These are phyloP conservation scores for Dittrichia graveolens DNA, from an alignment of 129 eudicot species.

Conservation along the genomic window DNA sequence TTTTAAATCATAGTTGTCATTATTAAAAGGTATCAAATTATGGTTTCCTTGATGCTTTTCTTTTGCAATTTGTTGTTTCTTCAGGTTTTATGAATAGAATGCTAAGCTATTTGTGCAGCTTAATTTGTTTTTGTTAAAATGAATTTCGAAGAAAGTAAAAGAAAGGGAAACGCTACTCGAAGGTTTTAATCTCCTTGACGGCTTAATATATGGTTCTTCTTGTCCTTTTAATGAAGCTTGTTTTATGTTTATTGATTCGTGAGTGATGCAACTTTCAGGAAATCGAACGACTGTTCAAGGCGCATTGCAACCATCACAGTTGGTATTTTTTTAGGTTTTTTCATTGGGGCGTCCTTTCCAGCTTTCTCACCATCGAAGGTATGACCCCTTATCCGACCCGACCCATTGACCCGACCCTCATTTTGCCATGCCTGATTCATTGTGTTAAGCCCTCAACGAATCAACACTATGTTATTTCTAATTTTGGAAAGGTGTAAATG, in stretches of 20 bases:
- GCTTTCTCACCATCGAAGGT: slow-evolving; percentile 65
- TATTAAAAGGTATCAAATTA: background rate
- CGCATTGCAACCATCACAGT: slow-evolving; percentile 41
- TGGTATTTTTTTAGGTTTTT: slow-evolving; percentile 73
- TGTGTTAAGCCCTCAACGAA: background rate
- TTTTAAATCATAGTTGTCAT: background rate
- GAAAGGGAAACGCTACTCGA: slow-evolving; percentile 28
- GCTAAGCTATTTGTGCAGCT: slow-evolving; percentile 30
- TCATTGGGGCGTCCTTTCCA: slow-evolving; percentile 69
- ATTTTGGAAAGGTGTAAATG: background rate
- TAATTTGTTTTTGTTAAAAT: slow-evolving; percentile 23
- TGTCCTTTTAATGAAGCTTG: background rate
- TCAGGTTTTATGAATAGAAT: slow-evolving; percentile 27
- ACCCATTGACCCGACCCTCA: background rate
- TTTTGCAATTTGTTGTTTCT: slow-evolving; percentile 17
- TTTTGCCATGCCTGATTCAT: background rate
- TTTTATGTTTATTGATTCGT: slow-evolving; percentile 20
- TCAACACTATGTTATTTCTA: background rate
- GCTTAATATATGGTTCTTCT: background rate
- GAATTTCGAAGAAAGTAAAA: slow-evolving; percentile 37
- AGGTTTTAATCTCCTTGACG: slow-evolving; percentile 23
- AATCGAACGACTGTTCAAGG: slow-evolving; percentile 54
- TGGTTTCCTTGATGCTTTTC: slow-evolving; percentile 11
- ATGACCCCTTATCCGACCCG: background rate
- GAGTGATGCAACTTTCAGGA: slow-evolving; percentile 44